A percentile compares a stretch with the other conserved stretches of the same genome.
Evolutionary conservation across 192 early-diverging fungal genomes (phyloP).

Genomic region (Phlyctochytrium arcticum): DNA sequence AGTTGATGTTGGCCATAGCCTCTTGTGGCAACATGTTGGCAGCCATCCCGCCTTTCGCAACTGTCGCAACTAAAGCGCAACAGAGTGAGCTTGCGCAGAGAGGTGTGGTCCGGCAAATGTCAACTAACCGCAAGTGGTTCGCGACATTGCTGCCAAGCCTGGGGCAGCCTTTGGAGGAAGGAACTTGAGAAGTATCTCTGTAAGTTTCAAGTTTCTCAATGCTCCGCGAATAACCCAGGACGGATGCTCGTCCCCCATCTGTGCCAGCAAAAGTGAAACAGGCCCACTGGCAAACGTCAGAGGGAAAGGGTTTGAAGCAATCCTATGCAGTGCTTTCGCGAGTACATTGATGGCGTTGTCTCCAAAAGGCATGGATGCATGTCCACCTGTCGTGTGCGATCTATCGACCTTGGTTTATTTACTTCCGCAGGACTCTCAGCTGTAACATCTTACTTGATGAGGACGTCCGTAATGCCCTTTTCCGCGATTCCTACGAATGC

Average conservation of each 20-base stretch:
- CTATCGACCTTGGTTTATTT: neutral
- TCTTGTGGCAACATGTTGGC: conserved; percentile 10
- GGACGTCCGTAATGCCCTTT: conserved; percentile 36
- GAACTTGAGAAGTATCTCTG: neutral
- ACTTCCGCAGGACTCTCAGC: neutral
- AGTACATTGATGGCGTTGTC: conserved; percentile 40
- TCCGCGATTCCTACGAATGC: conserved; percentile 39
- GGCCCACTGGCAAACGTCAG: conserved; percentile 18
- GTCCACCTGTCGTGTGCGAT: conserved; percentile 33
- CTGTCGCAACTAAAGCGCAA: conserved; percentile 4
- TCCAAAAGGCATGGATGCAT: conserved; percentile 38
- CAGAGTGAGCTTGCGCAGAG: too few relatives aligned
- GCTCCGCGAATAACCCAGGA: neutral
- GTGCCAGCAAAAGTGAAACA: neutral
- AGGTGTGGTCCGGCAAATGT: neutral
- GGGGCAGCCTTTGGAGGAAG: neutral
- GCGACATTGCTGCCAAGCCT: conserved; percentile 17
- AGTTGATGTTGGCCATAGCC: conserved; percentile 8
- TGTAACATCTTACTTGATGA: conserved; percentile 19
- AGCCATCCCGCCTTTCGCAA: neutral
- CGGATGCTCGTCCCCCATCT: conserved; percentile 8
- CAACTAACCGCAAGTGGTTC: conserved; percentile 9
- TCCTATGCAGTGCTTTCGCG: conserved; percentile 16
- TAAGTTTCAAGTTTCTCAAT: neutral
- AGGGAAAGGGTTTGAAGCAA: conserved; percentile 27